These are phyloP conservation scores for Kurtzmaniella fragi DNA, from an alignment of 805 yeast species.

Conservation along the genomic window DNA sequence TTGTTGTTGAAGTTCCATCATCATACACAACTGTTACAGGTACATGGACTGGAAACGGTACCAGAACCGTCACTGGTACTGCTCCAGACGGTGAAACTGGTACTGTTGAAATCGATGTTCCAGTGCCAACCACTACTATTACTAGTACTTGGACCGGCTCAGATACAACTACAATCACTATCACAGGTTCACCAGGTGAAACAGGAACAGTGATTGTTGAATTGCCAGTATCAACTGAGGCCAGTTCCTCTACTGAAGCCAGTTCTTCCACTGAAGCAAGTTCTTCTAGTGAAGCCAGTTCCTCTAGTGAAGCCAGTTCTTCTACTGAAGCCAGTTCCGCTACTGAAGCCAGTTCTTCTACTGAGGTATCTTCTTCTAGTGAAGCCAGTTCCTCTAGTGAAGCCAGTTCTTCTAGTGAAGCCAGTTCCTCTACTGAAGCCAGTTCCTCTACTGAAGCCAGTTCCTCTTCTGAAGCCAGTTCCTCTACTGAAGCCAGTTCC, in stretches of 20 bases:
- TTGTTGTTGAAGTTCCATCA: slow-evolving; percentile 7
- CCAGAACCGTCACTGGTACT: neutral
- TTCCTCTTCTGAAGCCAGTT: no score
- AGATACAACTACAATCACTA: no score
- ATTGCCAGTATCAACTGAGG: neutral
- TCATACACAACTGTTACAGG: neutral
- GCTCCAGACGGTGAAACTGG: slow-evolving; percentile 5
- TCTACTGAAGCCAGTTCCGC: no score
- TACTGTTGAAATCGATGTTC: slow-evolving; percentile 11
- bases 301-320: no score
- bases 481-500: no score
- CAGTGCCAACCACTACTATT: slow-evolving; percentile 2
- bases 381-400: no score
- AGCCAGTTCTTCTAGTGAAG: no score
- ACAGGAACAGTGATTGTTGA: slow-evolving; percentile 1
- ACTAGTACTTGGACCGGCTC: no score
- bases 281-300: slow-evolving; percentile 3
- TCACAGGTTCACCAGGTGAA: neutral
- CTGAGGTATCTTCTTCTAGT: no score
- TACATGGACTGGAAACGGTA: slow-evolving; percentile 3
- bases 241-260: slow-evolving; percentile 5
- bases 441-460: no score
- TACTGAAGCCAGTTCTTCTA: no score
- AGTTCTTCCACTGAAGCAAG: slow-evolving; percentile 1
- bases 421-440: no score